These are phyloP conservation scores for Pseudohyphozyma bogoriensis DNA, from an alignment of 768 basidiomycete genomes.

Conservation along the genomic window DNA sequence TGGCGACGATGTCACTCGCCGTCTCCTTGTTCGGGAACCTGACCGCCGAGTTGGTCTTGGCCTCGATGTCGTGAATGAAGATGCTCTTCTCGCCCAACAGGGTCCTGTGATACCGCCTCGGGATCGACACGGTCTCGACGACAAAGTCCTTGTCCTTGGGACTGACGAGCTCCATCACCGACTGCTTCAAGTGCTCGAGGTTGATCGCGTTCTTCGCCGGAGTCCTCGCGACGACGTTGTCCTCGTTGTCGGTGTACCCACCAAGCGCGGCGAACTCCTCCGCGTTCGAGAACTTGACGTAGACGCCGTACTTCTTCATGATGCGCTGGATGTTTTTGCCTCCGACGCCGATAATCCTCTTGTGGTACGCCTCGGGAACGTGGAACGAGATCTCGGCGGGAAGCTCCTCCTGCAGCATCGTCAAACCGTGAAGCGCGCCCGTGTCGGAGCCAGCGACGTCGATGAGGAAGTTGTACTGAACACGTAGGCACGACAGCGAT, in stretches of 20 bases:
- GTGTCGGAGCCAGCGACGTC: constrained; percentile 26
- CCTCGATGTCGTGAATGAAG: constrained; percentile 93
- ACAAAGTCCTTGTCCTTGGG: constrained; percentile 98
- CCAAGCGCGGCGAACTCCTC: constrained; percentile 92
- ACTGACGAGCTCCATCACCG: constrained; percentile 94
- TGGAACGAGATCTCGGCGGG: constrained; percentile 98
- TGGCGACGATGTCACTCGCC: constrained; percentile 88
- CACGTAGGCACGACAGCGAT: too few species aligned
- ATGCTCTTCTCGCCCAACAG: constrained; percentile 91
- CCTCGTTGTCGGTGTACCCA: constrained; percentile 92
- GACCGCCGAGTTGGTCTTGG: constrained; percentile 86
- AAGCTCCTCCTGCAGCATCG: constrained; percentile 88
- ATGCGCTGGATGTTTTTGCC: constrained; percentile 97
- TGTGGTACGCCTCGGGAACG: constrained; percentile 95
- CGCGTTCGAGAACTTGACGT: constrained; percentile 97
- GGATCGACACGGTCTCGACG: constrained; percentile 84
- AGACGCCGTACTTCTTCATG: constrained; percentile 99
- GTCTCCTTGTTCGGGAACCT: constrained; percentile 82
- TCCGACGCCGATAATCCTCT: constrained; percentile 96
- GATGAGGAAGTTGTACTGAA: constrained; percentile 37
- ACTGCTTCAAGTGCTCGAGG: constrained; percentile 85
- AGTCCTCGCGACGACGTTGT: constrained; percentile 96
- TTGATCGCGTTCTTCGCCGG: constrained; percentile 95
- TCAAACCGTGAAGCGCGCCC: constrained; percentile 74
- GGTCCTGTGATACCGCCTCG: constrained; percentile 87